Percentiles rank a stretch among this genome's conserved stretches.
phyloP scores from a whole-genome alignment of 768 basidiomycete genomes.

The Gyrodon lividus region DNA sequence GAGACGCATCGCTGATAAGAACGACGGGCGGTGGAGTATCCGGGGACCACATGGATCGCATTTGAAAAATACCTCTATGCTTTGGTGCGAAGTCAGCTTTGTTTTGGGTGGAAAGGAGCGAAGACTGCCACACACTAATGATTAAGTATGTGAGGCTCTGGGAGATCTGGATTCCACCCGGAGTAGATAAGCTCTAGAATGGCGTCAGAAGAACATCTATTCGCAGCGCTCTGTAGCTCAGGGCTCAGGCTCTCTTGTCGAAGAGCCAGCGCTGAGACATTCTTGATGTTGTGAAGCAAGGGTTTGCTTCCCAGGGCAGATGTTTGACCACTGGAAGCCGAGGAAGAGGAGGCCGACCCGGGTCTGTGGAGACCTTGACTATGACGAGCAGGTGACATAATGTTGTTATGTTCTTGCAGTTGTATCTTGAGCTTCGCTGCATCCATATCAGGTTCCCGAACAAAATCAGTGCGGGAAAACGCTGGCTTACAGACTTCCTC shows the following conservation, averaged over 20 bases:
- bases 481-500: slow-evolving; percentile 65
- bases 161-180: slow-evolving; percentile 86
- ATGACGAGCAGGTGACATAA: slow-evolving; percentile 20
- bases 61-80: slow-evolving; percentile 85
- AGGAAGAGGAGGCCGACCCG: slow-evolving; percentile 23
- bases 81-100: slow-evolving; percentile 30
- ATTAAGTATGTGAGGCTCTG: slow-evolving; percentile 67
- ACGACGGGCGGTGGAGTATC: slow-evolving; percentile 77
- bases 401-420: slow-evolving; percentile 53
- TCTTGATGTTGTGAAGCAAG: neutral
- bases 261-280: slow-evolving; percentile 12
- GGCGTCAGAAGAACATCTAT: slow-evolving; percentile 46
- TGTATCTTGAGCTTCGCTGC: slow-evolving; percentile 63
- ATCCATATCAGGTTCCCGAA: slow-evolving; percentile 13
- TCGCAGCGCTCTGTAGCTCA: slow-evolving; percentile 40
- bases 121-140: slow-evolving; percentile 61
- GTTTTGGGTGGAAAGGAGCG: slow-evolving; percentile 5
- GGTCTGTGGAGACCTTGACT: slow-evolving; percentile 19
- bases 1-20: slow-evolving; percentile 75
- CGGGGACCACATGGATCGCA: slow-evolving; percentile 86
- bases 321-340: slow-evolving; percentile 14
- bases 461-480: neutral
- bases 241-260: slow-evolving; percentile 52
- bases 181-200: slow-evolving; percentile 67
- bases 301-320: slow-evolving; percentile 6